Percentiles rank a stretch among this genome's conserved stretches.
Conservation (phyloP, 2,329 filamentous ascomycete species). For the Colletotrichum liaoningense region DNA sequence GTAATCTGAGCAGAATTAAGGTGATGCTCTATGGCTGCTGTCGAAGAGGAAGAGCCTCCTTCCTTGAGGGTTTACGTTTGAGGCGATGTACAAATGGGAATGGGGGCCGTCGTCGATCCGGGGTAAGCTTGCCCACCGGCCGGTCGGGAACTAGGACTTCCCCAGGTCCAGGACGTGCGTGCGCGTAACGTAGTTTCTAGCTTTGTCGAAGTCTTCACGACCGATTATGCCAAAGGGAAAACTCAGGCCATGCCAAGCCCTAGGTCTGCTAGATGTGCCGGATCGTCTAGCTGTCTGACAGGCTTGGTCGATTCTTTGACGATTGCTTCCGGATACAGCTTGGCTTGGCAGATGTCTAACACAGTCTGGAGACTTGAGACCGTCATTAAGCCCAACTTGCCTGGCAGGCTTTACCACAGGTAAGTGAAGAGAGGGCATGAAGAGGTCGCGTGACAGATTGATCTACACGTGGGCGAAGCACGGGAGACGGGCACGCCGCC, state of each 20-base stretch:
- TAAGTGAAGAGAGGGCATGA: not conserved
- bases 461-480: constrained; percentile 1
- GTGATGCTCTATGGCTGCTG: not conserved
- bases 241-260: constrained; percentile 6
- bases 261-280: not conserved
- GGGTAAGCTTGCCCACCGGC: constrained; percentile 10
- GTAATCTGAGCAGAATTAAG: constrained; percentile 7
- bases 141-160: not conserved
- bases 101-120: not conserved
- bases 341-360: not conserved
- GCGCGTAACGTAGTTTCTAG: not conserved
- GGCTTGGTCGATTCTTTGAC: not conserved
- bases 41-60: not conserved
- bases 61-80: not conserved
- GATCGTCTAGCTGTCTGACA: not conserved
- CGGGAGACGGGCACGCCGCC: constrained; percentile 4
- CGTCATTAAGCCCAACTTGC: not conserved
- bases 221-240: constrained; percentile 11
- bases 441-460: not conserved
- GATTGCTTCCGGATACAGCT: not conserved
- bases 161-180: not conserved
- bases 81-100: not conserved
- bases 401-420: not conserved
- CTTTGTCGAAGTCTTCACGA: not conserved
- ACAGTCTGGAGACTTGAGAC: not conserved